phyloP scores from a whole-genome alignment of 2,329 filamentous ascomycete species.

The Clonostachys byssicola region DNA sequence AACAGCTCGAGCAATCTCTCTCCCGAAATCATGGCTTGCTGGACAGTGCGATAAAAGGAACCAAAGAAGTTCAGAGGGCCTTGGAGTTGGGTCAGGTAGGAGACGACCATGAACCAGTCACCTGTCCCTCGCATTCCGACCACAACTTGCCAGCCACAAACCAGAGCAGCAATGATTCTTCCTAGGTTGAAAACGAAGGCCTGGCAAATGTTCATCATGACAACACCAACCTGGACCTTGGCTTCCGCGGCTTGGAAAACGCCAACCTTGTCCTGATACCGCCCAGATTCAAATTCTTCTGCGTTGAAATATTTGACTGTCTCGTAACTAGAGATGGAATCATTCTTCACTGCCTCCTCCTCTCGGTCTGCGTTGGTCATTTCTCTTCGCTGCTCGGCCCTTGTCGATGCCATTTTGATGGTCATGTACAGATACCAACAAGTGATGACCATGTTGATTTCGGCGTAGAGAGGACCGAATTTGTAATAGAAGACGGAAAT shows the following conservation, averaged over 20 bases:
- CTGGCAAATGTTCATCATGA: slow-evolving; percentile 77
- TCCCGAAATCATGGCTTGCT: slow-evolving; percentile 95
- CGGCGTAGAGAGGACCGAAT: slow-evolving; percentile 70
- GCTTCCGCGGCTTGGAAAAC: slow-evolving; percentile 73
- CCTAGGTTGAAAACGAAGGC: slow-evolving; percentile 77
- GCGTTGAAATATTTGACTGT: slow-evolving; percentile 90
- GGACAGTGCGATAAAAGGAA: slow-evolving; percentile 92
- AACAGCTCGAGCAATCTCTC: slow-evolving; percentile 94
- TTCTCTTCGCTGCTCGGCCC: slow-evolving; percentile 82
- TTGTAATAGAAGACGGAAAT: slow-evolving; percentile 69
- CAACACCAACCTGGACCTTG: slow-evolving; percentile 71
- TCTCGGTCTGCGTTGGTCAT: slow-evolving; percentile 95
- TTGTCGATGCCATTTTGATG: slow-evolving; percentile 90
- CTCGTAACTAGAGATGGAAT: slow-evolving; percentile 98
- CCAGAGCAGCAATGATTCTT: slow-evolving; percentile 65
- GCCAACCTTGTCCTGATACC: slow-evolving; percentile 67
- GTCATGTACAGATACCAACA: slow-evolving; percentile 97
- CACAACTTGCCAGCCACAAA: slow-evolving; percentile 74
- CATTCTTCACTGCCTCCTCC: slow-evolving; percentile 96
- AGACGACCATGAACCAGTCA: slow-evolving; percentile 69
- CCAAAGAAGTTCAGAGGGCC: slow-evolving; percentile 84
- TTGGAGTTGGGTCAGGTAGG: slow-evolving; percentile 77
- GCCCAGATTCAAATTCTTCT: slow-evolving; percentile 71
- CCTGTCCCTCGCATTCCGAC: slow-evolving; percentile 61
- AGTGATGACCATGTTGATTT: slow-evolving; percentile 84